A percentile compares a stretch with the other conserved stretches of the same genome.
Conservation (phyloP, 768 basidiomycete genomes). For the Podaxis sp. region DNA sequence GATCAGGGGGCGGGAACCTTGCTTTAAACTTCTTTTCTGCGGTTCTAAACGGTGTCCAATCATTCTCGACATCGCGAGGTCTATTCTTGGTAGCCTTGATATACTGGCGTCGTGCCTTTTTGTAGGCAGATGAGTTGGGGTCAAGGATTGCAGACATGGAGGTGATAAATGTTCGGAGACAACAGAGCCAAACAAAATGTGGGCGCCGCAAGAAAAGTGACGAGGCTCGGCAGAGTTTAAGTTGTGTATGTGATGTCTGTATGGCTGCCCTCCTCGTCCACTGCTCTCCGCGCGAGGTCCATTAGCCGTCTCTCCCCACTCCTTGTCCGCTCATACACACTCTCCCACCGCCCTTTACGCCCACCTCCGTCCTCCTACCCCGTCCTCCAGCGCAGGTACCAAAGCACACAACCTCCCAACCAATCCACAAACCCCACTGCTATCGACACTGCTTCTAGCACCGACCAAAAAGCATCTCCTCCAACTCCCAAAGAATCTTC, state of each 20-base stretch:
- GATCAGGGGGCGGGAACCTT: conserved; percentile 74
- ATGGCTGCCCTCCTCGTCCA: conserved; percentile 67
- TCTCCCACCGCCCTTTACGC: conserved; percentile 26
- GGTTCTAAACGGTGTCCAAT: conserved; percentile 75
- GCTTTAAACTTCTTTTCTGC: conserved; percentile 83
- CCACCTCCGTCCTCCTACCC: conserved; percentile 21
- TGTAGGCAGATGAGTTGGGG: conserved; percentile 53
- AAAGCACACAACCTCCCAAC: conserved; percentile 32
- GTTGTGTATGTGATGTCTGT: conserved; percentile 55
- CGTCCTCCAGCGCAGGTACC: conserved; percentile 29
- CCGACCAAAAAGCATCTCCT: conserved; percentile 47
- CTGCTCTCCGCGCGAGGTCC: conserved; percentile 42
- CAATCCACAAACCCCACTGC: conserved; percentile 19
- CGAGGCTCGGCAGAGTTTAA: background rate
- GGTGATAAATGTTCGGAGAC: background rate
- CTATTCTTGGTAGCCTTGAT: conserved; percentile 61
- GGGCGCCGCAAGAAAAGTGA: background rate
- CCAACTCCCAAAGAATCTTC: conserved; percentile 46
- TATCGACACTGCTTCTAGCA: conserved; percentile 26
- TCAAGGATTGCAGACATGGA: conserved; percentile 39
- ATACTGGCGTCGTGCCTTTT: conserved; percentile 56
- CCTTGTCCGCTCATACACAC: conserved; percentile 22
- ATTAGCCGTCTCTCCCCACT: conserved; percentile 28
- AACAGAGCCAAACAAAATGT: conserved; percentile 33
- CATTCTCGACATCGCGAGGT: conserved; percentile 37